Conservation (phyloP, 108 stramenopile genomes). For the Conticribra guillardii region DNA sequence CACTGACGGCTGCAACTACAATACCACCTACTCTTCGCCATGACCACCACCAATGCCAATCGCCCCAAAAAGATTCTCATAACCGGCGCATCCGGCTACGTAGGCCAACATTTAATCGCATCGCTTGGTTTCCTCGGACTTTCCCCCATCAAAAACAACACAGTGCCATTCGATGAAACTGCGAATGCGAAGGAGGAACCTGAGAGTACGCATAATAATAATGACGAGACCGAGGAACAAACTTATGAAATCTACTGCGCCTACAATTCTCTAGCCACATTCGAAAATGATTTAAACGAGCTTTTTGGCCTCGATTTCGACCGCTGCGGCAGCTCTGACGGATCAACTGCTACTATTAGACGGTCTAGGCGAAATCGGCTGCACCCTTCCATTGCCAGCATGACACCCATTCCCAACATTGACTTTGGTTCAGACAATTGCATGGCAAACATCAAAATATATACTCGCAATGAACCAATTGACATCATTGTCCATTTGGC, state of each 20-base stretch:
- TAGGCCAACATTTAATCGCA: conserved; percentile 76
- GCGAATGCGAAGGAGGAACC: too few relatives aligned
- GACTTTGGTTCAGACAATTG: conserved; percentile 17
- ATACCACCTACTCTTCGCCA: too few relatives aligned
- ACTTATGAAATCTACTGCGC: conserved; percentile 42
- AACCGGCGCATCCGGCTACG: conserved; percentile 79
- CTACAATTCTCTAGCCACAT: conserved; percentile 41
- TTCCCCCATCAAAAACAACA: background rate
- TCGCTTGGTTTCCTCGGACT: conserved; percentile 39
- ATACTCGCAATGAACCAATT: conserved; percentile 9
- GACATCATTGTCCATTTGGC: conserved; percentile 78
- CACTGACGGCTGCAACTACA: too few relatives aligned
- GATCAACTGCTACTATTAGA: conserved; percentile 3
- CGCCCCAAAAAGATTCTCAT: conserved; percentile 44
- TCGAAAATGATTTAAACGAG: conserved; percentile 25
- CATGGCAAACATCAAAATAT: conserved; percentile 4
- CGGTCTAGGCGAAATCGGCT: background rate
- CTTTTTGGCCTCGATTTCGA: too few relatives aligned
- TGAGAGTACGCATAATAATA: too few relatives aligned
- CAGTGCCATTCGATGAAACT: background rate
- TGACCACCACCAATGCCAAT: background rate
- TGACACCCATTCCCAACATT: conserved; percentile 7
- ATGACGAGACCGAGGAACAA: too few relatives aligned
- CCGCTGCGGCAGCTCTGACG: too few relatives aligned
- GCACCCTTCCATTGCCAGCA: conserved; percentile 18